phyloP scores from a whole-genome alignment of 1,284 basidiomycete genomes.

The Thelephora terrestris region DNA sequence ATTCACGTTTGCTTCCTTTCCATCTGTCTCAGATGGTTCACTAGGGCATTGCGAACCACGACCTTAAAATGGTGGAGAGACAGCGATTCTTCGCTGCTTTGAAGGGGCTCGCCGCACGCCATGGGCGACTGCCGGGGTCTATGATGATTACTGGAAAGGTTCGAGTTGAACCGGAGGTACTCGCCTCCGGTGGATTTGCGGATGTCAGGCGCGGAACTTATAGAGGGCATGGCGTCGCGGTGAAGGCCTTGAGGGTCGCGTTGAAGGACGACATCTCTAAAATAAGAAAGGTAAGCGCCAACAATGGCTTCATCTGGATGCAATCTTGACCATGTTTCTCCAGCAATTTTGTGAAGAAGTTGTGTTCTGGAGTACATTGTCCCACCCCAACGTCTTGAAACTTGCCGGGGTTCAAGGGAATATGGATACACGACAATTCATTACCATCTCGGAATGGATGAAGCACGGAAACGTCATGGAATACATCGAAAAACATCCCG shows the following conservation, averaged over 20 bases:
- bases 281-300: not conserved
- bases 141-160: too few relatives aligned
- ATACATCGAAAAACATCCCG: slow-evolving; percentile 3
- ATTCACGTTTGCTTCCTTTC: too few relatives aligned
- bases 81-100: too few relatives aligned
- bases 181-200: not conserved
- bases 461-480: slow-evolving; percentile 4
- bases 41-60: too few relatives aligned
- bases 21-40: too few relatives aligned
- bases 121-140: too few relatives aligned
- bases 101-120: too few relatives aligned
- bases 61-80: too few relatives aligned
- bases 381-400: slow-evolving; percentile 5
- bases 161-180: too few relatives aligned
- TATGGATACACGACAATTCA: slow-evolving; percentile 2
- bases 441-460: slow-evolving; percentile 9
- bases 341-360: slow-evolving; percentile 6
- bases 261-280: not conserved
- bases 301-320: not conserved
- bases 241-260: not conserved
- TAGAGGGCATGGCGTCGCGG: not conserved
- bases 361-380: slow-evolving; percentile 6
- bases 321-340: not conserved
- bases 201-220: not conserved
- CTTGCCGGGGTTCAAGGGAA: slow-evolving; percentile 4